These are phyloP conservation scores for Nannochloropsis salina DNA, from an alignment of 108 stramenopile genomes.

Conservation along the genomic window DNA sequence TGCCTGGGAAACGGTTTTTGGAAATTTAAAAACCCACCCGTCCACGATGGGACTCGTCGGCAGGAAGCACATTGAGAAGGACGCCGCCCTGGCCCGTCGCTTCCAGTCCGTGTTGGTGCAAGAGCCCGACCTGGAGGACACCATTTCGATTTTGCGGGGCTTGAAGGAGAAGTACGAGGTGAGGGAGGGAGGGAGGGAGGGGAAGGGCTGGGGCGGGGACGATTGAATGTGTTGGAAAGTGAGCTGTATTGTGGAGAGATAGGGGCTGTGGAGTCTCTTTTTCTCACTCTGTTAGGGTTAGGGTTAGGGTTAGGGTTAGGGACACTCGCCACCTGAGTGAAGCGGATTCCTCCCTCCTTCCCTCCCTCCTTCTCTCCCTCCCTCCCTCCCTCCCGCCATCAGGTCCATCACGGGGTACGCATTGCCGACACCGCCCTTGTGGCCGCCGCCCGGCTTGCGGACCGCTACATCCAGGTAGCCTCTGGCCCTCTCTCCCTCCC, in stretches of 20 bases:
- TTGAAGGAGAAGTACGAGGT: conserved; percentile 64
- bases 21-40: too few species aligned
- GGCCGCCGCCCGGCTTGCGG: conserved; percentile 72
- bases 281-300: too few species aligned
- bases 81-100: conserved; percentile 77
- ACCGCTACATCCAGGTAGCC: conserved; percentile 70
- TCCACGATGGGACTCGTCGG: too few species aligned
- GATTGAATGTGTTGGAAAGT: too few species aligned
- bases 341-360: not conserved
- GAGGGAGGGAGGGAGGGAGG: conserved; percentile 18
- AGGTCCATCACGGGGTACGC: conserved; percentile 78
- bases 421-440: conserved; percentile 76
- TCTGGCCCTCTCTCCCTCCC: not conserved
- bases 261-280: too few species aligned
- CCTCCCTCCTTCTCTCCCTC: not conserved
- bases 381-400: not conserved
- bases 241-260: too few species aligned
- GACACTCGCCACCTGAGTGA: too few species aligned
- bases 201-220: not conserved
- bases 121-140: conserved; percentile 70
- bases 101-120: conserved; percentile 74
- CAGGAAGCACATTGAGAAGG: conserved; percentile 77
- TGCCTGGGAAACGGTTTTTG: too few species aligned
- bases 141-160: conserved; percentile 66
- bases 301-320: too few species aligned